Evolutionary conservation across 2,329 filamentous ascomycete genomes (phyloP), one percentile per base, ranked within the genome.

Genomic region (Cucurbitaria berberidis): DNA sequence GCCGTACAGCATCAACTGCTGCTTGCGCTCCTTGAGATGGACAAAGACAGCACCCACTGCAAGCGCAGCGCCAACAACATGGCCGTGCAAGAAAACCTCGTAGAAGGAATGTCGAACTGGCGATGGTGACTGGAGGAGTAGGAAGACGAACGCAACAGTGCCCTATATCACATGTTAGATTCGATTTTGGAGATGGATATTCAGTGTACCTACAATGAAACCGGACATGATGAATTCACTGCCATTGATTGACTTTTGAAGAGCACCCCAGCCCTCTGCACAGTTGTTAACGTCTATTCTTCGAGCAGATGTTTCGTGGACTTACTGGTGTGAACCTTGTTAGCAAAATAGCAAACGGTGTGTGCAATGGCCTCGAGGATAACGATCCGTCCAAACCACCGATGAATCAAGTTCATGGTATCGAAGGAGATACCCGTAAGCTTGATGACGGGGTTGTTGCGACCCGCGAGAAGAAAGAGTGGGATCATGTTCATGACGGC

Each of bases 361-460:
- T 93, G 89, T 26, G 83, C 78, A 35, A 92, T 62, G 9, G 86
- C 81, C 72, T 93, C 88, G 13, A 90, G 76, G 16, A 89, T 82
- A 22, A 89, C 88, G 54, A 92, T 90, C 34, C 89, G 86, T 63
- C 89, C 89, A 58, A 91, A 83, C 89, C 89, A 93, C 57, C 90
- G 84, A 75, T 93, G 89, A 52, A 93, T 80, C 56, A 93, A 76
- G 77, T 93, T 93, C 81, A 90, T 92, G 1, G 88, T 91, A 73
- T 93, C 89, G 73, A 92, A 93, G 3, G 88, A 90, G 59, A 93
- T 86, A 56, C 86, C 86, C 47, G 90, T 81, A 60, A 89, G 78
- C 55, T 80, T 80, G 69, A 93, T 91, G 60, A 93, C 80, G 19
- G 89, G 89, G 76, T 93, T 93, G 78, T 92, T 93, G 64, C 89